Evolutionary conservation across 805 yeast species (phyloP).

Genomic region (Scheffersomyces stipitis): DNA sequence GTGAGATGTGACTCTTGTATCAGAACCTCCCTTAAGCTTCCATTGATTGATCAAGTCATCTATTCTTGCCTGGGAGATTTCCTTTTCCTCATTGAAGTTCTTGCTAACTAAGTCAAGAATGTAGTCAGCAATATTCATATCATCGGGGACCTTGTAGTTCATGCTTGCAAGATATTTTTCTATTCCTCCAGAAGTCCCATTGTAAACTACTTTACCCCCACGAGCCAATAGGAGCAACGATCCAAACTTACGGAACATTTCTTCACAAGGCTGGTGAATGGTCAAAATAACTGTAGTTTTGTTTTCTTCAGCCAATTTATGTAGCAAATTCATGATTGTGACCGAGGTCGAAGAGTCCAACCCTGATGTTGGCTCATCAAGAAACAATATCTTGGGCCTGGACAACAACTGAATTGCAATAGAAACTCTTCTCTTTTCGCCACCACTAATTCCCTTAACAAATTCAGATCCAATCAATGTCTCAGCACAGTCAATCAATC

Average conservation of each 20-base stretch:
- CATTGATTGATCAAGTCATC: slow-evolving; percentile 27
- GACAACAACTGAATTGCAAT: slow-evolving; percentile 77
- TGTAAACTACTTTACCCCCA: slow-evolving; percentile 69
- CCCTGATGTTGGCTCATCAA: slow-evolving; percentile 92
- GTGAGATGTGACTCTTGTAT: slow-evolving; percentile 4
- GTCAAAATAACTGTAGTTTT: slow-evolving; percentile 70
- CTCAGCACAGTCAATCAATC: slow-evolving; percentile 74
- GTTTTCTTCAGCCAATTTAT: slow-evolving; percentile 53
- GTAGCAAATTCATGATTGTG: slow-evolving; percentile 60
- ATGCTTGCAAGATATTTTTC: slow-evolving; percentile 45
- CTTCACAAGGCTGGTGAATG: slow-evolving; percentile 81
- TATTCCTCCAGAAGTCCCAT: slow-evolving; percentile 54
- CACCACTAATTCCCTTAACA: slow-evolving; percentile 44
- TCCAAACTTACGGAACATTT: slow-evolving; percentile 64
- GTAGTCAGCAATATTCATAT: slow-evolving; percentile 72
- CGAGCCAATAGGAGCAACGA: slow-evolving; percentile 69
- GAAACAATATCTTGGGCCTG: slow-evolving; percentile 65
- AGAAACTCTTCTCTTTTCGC: slow-evolving; percentile 77
- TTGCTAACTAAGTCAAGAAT: slow-evolving; percentile 68
- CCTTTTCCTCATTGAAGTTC: slow-evolving; percentile 24
- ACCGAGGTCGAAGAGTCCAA: slow-evolving; percentile 77
- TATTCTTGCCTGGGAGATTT: slow-evolving; percentile 20
- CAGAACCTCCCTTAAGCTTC: slow-evolving; percentile 15
- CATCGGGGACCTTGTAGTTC: slow-evolving; percentile 58
- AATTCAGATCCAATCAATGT: slow-evolving; percentile 48